Base-by-base conservation (phyloP, 2,329 filamentous ascomycete species). In the Aspergillus aculeatus region DNA sequence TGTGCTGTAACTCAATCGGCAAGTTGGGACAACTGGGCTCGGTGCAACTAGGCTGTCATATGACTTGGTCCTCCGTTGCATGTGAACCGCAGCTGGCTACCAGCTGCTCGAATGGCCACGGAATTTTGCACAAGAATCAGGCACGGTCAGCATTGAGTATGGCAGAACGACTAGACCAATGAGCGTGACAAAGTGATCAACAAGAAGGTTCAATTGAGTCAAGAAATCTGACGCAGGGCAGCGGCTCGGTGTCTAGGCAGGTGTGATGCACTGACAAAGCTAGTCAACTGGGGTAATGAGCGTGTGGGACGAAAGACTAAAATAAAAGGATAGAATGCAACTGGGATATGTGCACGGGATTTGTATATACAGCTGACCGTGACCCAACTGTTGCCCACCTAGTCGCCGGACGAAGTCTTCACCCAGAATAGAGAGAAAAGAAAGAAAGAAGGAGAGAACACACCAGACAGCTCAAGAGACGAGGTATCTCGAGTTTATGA, bases 21-120 rank as follows among this genome's bases (percentile, higher is more conserved):
- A 71, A 24, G 69, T 76, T 55, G 71, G 72, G 44, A 76, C 69
- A 53, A 70, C 65, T 55, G 74, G 73, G 63, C 71, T 71, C 16
- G 73, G 73, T 59, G 74, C 73, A 57, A 71, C 64, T 53, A 66
- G 64, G 66, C 62, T 63, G 56, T 68, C 67, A 63, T 68, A 62
- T 62, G 65, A 57, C 32, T 66, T 57, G 54, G 63, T 67, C 63
- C 61, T 64, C 61, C 69, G 63, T 68, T 71, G 70, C 72, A 75
- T 74, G 67, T 61, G 61, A 54, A 47, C 61, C 29, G 50, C 29
- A 52, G 55, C 26, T 54, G 59, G 62, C 60, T 57, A 58, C 64
- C 61, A 68, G 67, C 52, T 52, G 50, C 51, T 62, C 61, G 63
- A 50, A 58, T 56, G 55, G 55, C 64, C 67, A 62, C 47, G 62